Base-by-base conservation (phyloP, 345 rosid species). In the Erodium maritimum region DNA sequence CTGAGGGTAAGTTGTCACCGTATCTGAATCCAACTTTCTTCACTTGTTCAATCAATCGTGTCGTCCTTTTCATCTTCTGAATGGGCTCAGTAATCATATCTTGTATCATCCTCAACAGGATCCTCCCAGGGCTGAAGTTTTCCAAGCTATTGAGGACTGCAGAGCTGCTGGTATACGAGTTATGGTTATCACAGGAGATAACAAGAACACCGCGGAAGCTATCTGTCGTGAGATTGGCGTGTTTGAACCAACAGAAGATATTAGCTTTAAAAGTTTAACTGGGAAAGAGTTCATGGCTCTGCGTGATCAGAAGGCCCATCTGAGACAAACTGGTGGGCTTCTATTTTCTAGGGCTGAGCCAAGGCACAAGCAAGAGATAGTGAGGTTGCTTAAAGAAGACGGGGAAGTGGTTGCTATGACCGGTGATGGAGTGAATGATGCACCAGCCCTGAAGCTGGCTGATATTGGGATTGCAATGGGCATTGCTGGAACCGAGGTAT, bases 391-490 rank as follows among this genome's bases (percentile, higher is more conserved):
- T 52, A 87, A 93, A 77, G 96, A 80, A 71, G 95, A 87, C 56
- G 95, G 94, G 14, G 99, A 93, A 73, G 99, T 93, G 17, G 99
- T 93, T 64, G 96, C 99, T 20, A 93, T 93, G 99, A 93, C 99
- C n/a, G 96, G 96, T 62, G 99, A 93, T 74, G 99, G 96, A 70
- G 96, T 88, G 59, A 93, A 93, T 60, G 99, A 93, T 74, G 96
- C 96, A 18, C 96, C 99, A 61, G 99, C 99, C 54, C 71, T 93
- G 59, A 93, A 93, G 74, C 71, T 93, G 75, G 99, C 99, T 61
- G 97, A 93, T 63, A 93, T 93, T 56, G 99, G 99, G 18, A 60
- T 93, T 50, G 96, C 97, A 55, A 93, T 93, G 99, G 99, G 99
- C 48, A 89, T 93, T 62, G 59, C 95, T 8, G 99, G 99, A 52